These are phyloP conservation scores for Zea mays DNA, from an alignment of 176 grass and related monocot species.

Conservation along the genomic window DNA sequence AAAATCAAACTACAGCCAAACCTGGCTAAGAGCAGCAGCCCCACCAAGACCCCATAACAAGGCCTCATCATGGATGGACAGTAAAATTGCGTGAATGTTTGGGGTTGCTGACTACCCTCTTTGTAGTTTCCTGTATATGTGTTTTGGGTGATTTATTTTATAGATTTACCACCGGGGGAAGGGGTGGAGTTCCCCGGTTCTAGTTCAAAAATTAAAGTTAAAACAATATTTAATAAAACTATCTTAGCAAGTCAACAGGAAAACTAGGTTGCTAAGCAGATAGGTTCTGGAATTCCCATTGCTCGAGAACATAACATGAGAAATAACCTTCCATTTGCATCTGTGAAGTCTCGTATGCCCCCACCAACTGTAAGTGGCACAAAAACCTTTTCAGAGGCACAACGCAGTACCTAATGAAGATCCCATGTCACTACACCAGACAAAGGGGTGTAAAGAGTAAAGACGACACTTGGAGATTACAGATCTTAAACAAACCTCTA, in stretches of 20 bases:
- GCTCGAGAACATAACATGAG: constrained; percentile 1
- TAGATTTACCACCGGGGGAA: not conserved
- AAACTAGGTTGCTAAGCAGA: constrained; percentile 18
- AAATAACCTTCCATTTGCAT: constrained; percentile 85
- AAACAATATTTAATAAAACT: not conserved
- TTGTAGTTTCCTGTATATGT: no score
- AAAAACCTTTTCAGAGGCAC: constrained; percentile 93
- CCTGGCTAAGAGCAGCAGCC: no score
- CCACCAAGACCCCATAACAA: no score
- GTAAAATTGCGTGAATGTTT: no score
- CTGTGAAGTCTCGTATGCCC: constrained; percentile 97
- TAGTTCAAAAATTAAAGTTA: no score
- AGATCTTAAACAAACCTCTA: constrained; percentile 71
- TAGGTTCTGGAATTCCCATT: not conserved
- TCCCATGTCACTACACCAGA: constrained; percentile 27
- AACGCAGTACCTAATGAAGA: constrained; percentile 71
- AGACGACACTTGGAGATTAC: constrained; percentile 8
- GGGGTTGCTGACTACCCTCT: no score
- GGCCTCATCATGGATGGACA: no score
- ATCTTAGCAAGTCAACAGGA: constrained; percentile 27
- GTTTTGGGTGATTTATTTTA: not conserved
- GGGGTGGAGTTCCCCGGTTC: no score
- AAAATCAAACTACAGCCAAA: no score
- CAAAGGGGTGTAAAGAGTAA: not conserved
- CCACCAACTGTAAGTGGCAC: constrained; percentile 98